Evolutionary conservation across 2,329 filamentous ascomycete genomes (phyloP).

Genomic region (Alternaria panax): DNA sequence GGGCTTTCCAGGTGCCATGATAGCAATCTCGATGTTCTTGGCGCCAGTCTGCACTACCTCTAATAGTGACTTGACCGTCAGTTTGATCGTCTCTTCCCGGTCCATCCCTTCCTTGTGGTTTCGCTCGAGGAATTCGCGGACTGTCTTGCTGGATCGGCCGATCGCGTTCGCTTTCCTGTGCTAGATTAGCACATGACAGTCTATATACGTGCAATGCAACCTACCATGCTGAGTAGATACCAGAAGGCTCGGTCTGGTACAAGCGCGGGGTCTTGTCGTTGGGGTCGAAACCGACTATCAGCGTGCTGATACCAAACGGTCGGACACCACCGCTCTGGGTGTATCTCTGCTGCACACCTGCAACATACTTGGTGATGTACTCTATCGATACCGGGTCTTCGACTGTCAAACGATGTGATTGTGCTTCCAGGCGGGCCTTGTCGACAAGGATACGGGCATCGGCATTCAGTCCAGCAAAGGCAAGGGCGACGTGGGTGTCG

Average conservation of each 20-base stretch:
- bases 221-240: conserved; percentile 99
- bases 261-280: conserved; percentile 86
- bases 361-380: conserved; percentile 99
- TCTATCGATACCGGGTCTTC: conserved; percentile 98
- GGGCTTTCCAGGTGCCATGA: conserved; percentile 91
- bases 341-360: conserved; percentile 97
- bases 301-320: conserved; percentile 97
- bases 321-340: conserved; percentile 98
- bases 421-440: conserved; percentile 95
- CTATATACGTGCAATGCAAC: conserved; percentile 28
- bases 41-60: conserved; percentile 98
- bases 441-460: conserved; percentile 98
- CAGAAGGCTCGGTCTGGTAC: conserved; percentile 99
- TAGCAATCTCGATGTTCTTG: conserved; percentile 99
- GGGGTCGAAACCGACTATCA: conserved; percentile 98
- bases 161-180: conserved; percentile 98
- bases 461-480: conserved; percentile 96
- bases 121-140: conserved; percentile 96
- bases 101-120: conserved; percentile 99
- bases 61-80: conserved; percentile 96
- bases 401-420: conserved; percentile 95
- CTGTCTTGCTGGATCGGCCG: conserved; percentile 97
- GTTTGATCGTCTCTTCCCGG: conserved; percentile 90
- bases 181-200: conserved; percentile 18
- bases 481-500: conserved; percentile 94